These are phyloP conservation scores for Tetrahymena thermophila DNA, from an alignment of 73 alveolate genomes.

Conservation along the genomic window DNA sequence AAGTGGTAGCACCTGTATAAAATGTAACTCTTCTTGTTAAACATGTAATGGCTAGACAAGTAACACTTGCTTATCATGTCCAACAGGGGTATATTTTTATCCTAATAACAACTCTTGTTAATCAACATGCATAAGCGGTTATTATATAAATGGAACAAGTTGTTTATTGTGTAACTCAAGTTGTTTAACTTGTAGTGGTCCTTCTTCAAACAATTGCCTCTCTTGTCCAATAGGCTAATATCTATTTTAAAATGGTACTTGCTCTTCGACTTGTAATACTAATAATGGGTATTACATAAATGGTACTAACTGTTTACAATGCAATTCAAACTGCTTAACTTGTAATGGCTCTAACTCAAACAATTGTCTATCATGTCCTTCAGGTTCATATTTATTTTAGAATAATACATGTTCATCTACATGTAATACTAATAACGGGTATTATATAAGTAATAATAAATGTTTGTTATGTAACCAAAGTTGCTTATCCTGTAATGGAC, in stretches of 20 bases:
- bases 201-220: neutral
- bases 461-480: too few species aligned
- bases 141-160: neutral
- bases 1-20: neutral
- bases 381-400: neutral
- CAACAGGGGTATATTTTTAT: too few species aligned
- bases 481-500: neutral
- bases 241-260: neutral
- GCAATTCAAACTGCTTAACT: neutral
- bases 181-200: neutral
- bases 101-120: too few species aligned
- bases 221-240: neutral
- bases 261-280: neutral
- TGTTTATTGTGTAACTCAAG: neutral
- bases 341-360: neutral
- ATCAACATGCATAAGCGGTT: too few species aligned
- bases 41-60: too few species aligned
- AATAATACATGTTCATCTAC: neutral
- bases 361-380: neutral
- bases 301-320: neutral
- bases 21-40: too few species aligned
- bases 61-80: too few species aligned
- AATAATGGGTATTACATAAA: neutral
- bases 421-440: neutral
- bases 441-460: neutral